Conservation (phyloP, 257 asterid genomes). For the Fraxinus cuspidata region DNA sequence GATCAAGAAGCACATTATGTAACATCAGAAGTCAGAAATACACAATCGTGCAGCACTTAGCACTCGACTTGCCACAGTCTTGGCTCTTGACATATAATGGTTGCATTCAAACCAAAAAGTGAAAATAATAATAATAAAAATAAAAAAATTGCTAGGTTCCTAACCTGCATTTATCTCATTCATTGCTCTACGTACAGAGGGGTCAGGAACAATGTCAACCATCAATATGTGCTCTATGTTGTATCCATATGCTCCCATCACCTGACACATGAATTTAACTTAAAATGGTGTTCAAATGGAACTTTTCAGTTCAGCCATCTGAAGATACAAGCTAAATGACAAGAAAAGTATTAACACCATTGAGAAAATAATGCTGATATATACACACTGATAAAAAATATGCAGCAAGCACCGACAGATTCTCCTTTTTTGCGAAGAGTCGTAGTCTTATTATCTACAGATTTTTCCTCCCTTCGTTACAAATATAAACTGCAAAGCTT, state of each 20-base stretch:
- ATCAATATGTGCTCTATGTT: conserved; percentile 90
- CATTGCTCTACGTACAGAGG: conserved; percentile 90
- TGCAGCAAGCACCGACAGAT: not conserved
- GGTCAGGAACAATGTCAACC: conserved; percentile 96
- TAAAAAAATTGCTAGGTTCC: conserved; percentile 13
- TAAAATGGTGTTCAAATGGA: conserved; percentile 11
- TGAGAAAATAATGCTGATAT: not conserved
- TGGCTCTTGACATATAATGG: not conserved
- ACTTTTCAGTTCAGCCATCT: conserved; percentile 22
- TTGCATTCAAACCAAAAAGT: conserved; percentile 3
- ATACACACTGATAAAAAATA: not conserved
- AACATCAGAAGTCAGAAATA: not conserved
- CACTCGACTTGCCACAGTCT: not conserved
- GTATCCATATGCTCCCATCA: conserved; percentile 97
- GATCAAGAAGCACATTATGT: not conserved
- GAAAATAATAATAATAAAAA: not conserved
- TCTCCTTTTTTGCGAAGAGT: not conserved
- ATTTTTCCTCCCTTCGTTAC: not conserved
- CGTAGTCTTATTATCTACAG: not conserved
- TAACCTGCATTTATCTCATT: conserved; percentile 98
- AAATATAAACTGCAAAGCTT: not conserved
- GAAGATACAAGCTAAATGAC: conserved; percentile 4
- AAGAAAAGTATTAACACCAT: not conserved
- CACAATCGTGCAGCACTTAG: not conserved
- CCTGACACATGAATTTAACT: conserved; percentile 52